Evolutionary conservation across 2,329 filamentous ascomycete genomes (phyloP), one percentile per base, ranked within the genome.

Genomic region (Talaromyces sp.): DNA sequence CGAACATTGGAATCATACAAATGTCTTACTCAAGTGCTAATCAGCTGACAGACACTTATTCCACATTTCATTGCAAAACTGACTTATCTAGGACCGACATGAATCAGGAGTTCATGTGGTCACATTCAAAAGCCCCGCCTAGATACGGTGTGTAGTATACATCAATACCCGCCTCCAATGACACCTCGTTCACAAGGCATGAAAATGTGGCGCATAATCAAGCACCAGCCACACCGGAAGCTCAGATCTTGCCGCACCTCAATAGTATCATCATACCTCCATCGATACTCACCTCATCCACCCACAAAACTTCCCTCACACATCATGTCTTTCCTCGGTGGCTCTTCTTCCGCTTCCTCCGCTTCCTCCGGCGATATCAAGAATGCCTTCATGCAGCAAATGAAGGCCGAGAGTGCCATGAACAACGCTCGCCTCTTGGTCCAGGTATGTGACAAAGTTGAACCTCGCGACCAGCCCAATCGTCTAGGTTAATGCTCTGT

Each of bases 371-470:
- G 62, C 54, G 70, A 75, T 40, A 63, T 75, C 59, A 77, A 77
- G 81, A 74, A 80, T 77, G 70, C 81, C 47, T 65, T 90, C 53
- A 83, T 88, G 69, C 80, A 83, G 73, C 84, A 88, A 71, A 77
- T 89, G 59, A 81, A 82, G 69, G 72, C 81, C 58, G 84, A 89
- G 73, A 78, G 83, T 57, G 86, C 85, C 71, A 77, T 89, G 62
- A 80, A 77, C 65, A 91, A 91, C 65, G 87, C 87, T 41, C 82
- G 84, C 58, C 78, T 81, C 61, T 78, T 92, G 64, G 89, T 92
- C 65, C 82, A 87, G 74, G 88, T 89, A 77, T 49, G 77, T 66
- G 17, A 19, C 10, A 19, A 19, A 14, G 16, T 16, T 32, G 7
- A 30, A 7, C 3, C 16, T 27, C 24, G 9, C 9, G 24, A 44